phyloP scores from a whole-genome alignment of 495 filamentous ascomycete species.

The Viridothelium virens region DNA sequence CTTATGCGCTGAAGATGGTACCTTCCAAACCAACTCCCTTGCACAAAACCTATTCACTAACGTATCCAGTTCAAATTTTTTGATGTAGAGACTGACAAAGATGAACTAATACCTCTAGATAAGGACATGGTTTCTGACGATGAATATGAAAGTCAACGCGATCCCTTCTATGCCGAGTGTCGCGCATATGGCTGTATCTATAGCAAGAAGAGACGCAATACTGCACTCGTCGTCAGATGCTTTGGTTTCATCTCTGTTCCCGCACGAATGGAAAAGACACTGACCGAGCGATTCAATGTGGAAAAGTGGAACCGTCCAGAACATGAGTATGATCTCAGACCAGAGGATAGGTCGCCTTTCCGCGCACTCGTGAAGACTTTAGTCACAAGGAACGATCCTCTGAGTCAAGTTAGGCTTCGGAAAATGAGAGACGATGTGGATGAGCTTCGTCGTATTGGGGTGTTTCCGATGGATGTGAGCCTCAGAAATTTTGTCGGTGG shows the following conservation, averaged over 20 bases:
- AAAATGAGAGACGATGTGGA: background rate
- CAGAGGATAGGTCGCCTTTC: background rate
- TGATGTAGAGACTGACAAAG: background rate
- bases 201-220: background rate
- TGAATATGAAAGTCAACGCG: background rate
- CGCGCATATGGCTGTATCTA: background rate
- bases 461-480: background rate
- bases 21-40: background rate
- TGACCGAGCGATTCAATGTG: background rate
- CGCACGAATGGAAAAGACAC: background rate
- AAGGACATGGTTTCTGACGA: background rate
- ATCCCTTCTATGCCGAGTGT: background rate
- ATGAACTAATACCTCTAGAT: background rate
- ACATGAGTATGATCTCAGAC: background rate
- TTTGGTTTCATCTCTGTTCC: background rate
- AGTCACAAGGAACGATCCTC: background rate
- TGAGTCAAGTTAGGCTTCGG: background rate
- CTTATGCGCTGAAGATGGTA: background rate
- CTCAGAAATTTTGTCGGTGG: background rate
- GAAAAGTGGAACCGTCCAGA: background rate
- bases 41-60: background rate
- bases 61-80: background rate
- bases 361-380: background rate
- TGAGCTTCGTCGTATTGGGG: background rate
- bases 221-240: background rate